These are phyloP conservation scores for Sanguinoderma infundibulare DNA, from an alignment of 1,284 basidiomycete species.

Conservation along the genomic window DNA sequence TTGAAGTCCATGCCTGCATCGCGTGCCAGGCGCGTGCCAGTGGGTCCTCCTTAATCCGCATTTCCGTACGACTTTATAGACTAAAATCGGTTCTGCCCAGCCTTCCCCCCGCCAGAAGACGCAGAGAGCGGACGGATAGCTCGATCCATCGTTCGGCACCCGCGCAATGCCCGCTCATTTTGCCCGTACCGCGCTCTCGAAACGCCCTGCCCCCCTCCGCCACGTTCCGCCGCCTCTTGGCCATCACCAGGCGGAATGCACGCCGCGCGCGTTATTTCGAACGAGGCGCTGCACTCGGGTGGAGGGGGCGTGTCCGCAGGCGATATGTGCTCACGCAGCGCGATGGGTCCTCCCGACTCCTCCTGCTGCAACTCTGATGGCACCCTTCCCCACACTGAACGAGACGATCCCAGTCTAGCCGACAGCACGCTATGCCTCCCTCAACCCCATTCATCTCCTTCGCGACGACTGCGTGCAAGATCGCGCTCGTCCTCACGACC, in stretches of 20 bases:
- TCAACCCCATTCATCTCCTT: slow-evolving; percentile 22
- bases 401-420: slow-evolving; percentile 5
- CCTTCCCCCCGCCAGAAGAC: slow-evolving; percentile 3
- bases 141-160: neutral
- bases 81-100: neutral
- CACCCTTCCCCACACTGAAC: slow-evolving; percentile 5
- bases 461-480: slow-evolving; percentile 24
- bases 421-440: slow-evolving; percentile 15
- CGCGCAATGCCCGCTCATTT: slow-evolving; percentile 7
- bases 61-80: slow-evolving; percentile 5
- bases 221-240: slow-evolving; percentile 1
- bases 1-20: neutral
- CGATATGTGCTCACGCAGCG: slow-evolving; percentile 12
- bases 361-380: slow-evolving; percentile 10
- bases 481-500: slow-evolving; percentile 26
- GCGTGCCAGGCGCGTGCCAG: slow-evolving; percentile 3
- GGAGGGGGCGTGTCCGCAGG: slow-evolving; percentile 14
- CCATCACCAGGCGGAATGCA: slow-evolving; percentile 18
- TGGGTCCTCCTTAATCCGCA: neutral
- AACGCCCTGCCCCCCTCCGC: no score
- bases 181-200: neutral
- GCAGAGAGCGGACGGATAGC: neutral
- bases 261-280: slow-evolving; percentile 11
- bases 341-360: neutral
- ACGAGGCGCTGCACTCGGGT: slow-evolving; percentile 14